Base-by-base conservation (phyloP, 2,329 filamentous ascomycete genomes). In the Coniochaeta sp. region DNA sequence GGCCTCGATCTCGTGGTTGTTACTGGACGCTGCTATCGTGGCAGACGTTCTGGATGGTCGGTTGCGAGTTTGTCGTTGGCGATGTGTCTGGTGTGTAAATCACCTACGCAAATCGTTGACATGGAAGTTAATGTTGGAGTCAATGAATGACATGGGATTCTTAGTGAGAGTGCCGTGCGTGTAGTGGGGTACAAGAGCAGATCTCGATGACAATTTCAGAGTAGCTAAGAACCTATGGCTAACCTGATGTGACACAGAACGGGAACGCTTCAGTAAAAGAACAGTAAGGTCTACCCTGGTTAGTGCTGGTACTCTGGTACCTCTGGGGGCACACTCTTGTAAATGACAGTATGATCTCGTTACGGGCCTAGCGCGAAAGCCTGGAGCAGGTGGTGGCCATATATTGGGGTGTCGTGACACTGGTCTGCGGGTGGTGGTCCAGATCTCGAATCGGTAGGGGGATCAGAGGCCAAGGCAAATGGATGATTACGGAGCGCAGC, bases 61-160 rank as follows among this genome's bases (percentile, higher is more conserved):
- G 54, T 36, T 36, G 30, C 28, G 24, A 52, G 47, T 26, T 55
- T 56, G 50, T 17, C 24, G 54, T 38, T 22, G 34, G 14, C 14
- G 30, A 22, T 38, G 54, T n/a, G 30, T 38, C 6, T 10, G 32
- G 9, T 38, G 54, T 36, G 9, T 22, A 38, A 34, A 22, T 36
- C 30, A 55, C 52, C 26, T 55, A 16, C n/a, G 22, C 26, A 38
- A n/a, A n/a, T n/a, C n/a, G 17, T 30, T 24, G 38, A 24, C 34
- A 56, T 56, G 30, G 30, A 17, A 38, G 54, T 56, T 56, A 56
- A 56, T 56, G 54, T 34, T n/a, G 7, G 22, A 24, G 54, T 56
- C 54, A 36, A 56, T 38, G 54, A 30, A 52, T 52, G 47, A 52
- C 47, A 52, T 52, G 47, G 54, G 54, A 56, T 56, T 56, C 30